Evolutionary conservation across 495 filamentous ascomycete species (phyloP).

Genomic region (Hypoxylon trugodes): DNA sequence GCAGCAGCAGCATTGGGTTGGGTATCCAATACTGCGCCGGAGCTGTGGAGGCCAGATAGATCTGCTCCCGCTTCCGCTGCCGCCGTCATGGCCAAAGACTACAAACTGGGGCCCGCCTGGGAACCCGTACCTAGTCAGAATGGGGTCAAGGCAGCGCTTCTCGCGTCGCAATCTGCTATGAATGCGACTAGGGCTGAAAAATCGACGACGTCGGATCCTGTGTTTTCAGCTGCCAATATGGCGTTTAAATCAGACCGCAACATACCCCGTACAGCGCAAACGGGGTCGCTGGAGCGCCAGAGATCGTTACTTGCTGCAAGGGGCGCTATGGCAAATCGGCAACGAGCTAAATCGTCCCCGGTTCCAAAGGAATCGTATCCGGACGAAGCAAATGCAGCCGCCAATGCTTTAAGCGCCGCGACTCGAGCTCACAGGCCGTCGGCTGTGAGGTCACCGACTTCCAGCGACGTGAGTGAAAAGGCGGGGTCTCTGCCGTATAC

Average conservation of each 20-base stretch:
- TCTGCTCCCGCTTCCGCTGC: constrained; percentile 71
- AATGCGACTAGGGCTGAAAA: constrained; percentile 54
- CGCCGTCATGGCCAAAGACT: constrained; percentile 73
- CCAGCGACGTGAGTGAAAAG: constrained; percentile 35
- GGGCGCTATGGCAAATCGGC: constrained; percentile 72
- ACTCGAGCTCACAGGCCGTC: constrained; percentile 63
- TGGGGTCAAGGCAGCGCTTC: constrained; percentile 75
- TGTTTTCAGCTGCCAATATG: constrained; percentile 66
- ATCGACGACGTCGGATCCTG: constrained; percentile 49
- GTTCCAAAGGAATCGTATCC: constrained; percentile 58
- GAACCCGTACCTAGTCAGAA: constrained; percentile 64
- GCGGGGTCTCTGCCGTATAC: constrained; percentile 56
- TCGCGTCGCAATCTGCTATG: constrained; percentile 70
- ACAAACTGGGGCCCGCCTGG: constrained; percentile 63
- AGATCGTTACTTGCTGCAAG: constrained; percentile 76
- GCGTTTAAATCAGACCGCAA: constrained; percentile 54
- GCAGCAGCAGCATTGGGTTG: constrained; percentile 78
- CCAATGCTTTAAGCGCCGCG: constrained; percentile 74
- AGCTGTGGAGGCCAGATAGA: constrained; percentile 67
- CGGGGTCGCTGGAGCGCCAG: constrained; percentile 47
- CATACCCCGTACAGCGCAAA: constrained; percentile 14
- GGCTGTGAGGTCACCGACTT: constrained; percentile 45
- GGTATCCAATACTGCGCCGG: constrained; percentile 67
- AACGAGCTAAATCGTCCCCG: constrained; percentile 73
- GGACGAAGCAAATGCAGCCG: constrained; percentile 65